Percentiles rank a stretch among this genome's conserved stretches.
Conservation (phyloP, 352 stramenopile genomes). For the Phytophthora uliginosa region DNA sequence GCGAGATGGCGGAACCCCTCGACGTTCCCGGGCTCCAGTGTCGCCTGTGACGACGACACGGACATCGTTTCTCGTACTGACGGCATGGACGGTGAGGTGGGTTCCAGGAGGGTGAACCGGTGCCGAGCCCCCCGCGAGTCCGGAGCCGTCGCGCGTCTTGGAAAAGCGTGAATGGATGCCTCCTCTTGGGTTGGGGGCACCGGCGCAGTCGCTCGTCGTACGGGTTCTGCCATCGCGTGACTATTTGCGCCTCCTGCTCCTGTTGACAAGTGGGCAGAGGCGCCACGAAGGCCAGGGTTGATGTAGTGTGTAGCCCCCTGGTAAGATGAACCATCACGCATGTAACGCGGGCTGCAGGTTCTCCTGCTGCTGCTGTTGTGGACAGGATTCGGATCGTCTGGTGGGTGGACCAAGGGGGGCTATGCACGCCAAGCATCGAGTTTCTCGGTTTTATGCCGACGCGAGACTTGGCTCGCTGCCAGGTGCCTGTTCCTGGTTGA, state of each 20-base stretch:
- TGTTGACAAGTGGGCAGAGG: conserved; percentile 31
- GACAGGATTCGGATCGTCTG: conserved; percentile 39
- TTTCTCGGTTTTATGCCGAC: conserved; percentile 3
- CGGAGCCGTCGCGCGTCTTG: conserved; percentile 31
- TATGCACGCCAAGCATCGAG: conserved; percentile 13
- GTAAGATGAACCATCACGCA: background rate
- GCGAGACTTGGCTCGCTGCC: background rate
- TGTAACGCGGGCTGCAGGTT: conserved; percentile 1
- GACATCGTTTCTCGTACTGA: conserved; percentile 10
- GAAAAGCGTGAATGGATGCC: conserved; percentile 18
- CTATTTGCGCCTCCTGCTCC: conserved; percentile 22
- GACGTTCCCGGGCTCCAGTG: conserved; percentile 41
- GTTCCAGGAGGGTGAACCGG: conserved; percentile 24
- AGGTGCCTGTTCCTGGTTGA: conserved; percentile 28
- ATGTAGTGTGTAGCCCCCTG: background rate
- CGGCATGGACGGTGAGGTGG: background rate
- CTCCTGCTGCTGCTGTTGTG: conserved; percentile 9
- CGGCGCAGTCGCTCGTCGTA: conserved; percentile 34
- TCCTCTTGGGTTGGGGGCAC: conserved; percentile 20
- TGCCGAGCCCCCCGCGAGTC: conserved; percentile 1
- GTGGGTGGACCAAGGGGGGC: conserved; percentile 32
- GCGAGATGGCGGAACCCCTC: conserved; percentile 50
- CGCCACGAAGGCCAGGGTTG: background rate
- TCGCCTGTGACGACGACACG: conserved; percentile 31
- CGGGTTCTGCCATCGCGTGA: conserved; percentile 32